Conservation (phyloP, 2,329 filamentous ascomycete species). For the Aspergillus sp. region DNA sequence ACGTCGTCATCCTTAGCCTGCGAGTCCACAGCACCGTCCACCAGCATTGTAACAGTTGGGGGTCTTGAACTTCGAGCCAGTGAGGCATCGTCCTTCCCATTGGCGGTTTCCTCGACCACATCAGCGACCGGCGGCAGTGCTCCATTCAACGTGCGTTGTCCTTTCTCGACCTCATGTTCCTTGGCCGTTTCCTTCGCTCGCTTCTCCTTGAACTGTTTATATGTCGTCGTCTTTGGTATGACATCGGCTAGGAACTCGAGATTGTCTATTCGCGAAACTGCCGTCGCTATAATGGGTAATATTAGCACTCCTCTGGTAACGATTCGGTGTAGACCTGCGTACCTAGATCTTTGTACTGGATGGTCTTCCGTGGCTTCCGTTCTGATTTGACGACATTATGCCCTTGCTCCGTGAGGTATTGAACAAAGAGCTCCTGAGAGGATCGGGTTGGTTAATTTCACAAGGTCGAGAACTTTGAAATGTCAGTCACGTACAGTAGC, state of each 20-base stretch:
- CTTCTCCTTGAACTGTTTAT: slow-evolving; percentile 73
- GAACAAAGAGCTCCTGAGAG: slow-evolving; percentile 84
- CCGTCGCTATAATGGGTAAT: slow-evolving; percentile 60
- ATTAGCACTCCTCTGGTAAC: slow-evolving; percentile 8
- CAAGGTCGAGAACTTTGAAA: neutral
- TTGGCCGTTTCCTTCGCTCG: slow-evolving; percentile 40
- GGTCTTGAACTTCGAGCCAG: slow-evolving; percentile 30
- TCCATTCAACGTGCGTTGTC: slow-evolving; percentile 39
- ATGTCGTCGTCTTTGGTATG: slow-evolving; percentile 81
- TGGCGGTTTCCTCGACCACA: slow-evolving; percentile 23
- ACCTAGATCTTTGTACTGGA: slow-evolving; percentile 95
- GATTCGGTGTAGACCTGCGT: neutral
- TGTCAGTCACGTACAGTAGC: slow-evolving; percentile 64
- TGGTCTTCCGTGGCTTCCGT: slow-evolving; percentile 85
- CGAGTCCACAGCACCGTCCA: slow-evolving; percentile 54
- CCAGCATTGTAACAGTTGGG: slow-evolving; percentile 51
- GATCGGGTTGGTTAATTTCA: slow-evolving; percentile 5
- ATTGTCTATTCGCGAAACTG: slow-evolving; percentile 84
- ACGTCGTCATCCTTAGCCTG: slow-evolving; percentile 46
- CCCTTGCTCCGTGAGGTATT: slow-evolving; percentile 81
- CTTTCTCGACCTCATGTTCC: slow-evolving; percentile 35
- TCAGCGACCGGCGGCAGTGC: slow-evolving; percentile 17
- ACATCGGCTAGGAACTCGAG: slow-evolving; percentile 93
- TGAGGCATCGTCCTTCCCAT: slow-evolving; percentile 18
- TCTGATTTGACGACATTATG: slow-evolving; percentile 89